Evolutionary conservation across 2,329 filamentous ascomycete genomes (phyloP), one percentile per base, ranked within the genome.

Genomic region (Elsinoe arachidis): DNA sequence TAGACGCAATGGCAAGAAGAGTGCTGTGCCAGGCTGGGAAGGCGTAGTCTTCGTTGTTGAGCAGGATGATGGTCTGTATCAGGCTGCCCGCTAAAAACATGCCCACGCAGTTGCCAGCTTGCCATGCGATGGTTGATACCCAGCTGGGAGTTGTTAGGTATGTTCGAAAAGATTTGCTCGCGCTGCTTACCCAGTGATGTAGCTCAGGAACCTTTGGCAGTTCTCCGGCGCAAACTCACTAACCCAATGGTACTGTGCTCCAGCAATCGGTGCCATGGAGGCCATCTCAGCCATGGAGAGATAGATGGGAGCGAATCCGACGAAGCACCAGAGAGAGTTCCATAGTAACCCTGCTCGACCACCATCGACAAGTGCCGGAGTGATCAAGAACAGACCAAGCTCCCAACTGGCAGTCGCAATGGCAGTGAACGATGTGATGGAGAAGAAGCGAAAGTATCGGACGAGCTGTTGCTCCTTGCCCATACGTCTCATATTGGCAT

Each of bases 381-480:
- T 63, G 30, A 64, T 64, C 2, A 59, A 35, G 63, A 70, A 69
- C 3, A 78, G 63, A 4, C 73, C 67, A 14, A 73, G 72, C 62
- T 81, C 78, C 78, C 78, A 80, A 0, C 78, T 79, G 46, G 73
- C 74, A 64, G 79, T 74, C 41, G 78, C 71, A 9, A 76, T 74
- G 58, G 75, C 76, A 17, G 73, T 74, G 55, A 79, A 79, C 0
- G 75, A 75, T n/a, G 80, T 64, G 7, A 77, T 77, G 1, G 75
- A 75, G 51, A 77, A 63, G 60, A 76, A 75, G 2, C 72, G 68
- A 58, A 79, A 80, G 43, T 47, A 47, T 33, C 43, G 43, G 21
- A 47, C 43, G 26, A 47, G 43, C 43, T 47, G 43, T 57, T 77
- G 75, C 23, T 70, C 66, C 63, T 77, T 78, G 15, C 76, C 76